These are phyloP conservation scores for Fraxinus latifolia DNA, from an alignment of 305 asterid genomes.

Conservation along the genomic window DNA sequence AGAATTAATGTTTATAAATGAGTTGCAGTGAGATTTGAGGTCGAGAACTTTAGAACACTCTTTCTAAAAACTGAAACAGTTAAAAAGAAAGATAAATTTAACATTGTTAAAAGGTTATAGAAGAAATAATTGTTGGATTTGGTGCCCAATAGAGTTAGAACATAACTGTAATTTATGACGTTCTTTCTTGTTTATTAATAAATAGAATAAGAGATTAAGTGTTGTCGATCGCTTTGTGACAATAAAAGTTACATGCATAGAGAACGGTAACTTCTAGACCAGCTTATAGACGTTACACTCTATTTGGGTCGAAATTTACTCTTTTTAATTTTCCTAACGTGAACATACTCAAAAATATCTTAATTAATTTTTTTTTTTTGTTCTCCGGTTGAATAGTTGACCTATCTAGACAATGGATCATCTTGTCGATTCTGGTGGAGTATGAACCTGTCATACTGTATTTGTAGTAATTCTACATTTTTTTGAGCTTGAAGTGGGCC, in stretches of 20 bases:
- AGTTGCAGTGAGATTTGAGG: neutral
- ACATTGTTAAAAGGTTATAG: too few species aligned
- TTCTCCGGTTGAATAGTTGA: neutral
- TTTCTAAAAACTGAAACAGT: neutral
- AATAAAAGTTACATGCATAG: neutral
- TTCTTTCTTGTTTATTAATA: too few species aligned
- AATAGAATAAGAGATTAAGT: neutral
- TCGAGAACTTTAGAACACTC: neutral
- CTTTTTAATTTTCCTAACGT: neutral
- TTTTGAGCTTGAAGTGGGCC: neutral
- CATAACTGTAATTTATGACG: too few species aligned
- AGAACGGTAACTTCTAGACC: neutral
- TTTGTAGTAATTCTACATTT: neutral
- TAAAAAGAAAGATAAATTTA: too few species aligned
- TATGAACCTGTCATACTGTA: too few species aligned
- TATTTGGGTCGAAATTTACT: too few species aligned
- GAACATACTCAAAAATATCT: neutral
- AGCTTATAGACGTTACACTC: neutral
- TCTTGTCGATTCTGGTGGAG: neutral
- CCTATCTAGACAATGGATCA: neutral
- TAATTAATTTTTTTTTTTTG: too few species aligned
- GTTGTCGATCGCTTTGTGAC: neutral
- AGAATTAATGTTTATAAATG: neutral
- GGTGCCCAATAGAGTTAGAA: too few species aligned
- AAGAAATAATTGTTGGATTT: too few species aligned